Percentiles rank a stretch among this genome's conserved stretches.
Evolutionary conservation across 495 filamentous ascomycete species (phyloP).

Genomic region (Penicillium ochrochloron): DNA sequence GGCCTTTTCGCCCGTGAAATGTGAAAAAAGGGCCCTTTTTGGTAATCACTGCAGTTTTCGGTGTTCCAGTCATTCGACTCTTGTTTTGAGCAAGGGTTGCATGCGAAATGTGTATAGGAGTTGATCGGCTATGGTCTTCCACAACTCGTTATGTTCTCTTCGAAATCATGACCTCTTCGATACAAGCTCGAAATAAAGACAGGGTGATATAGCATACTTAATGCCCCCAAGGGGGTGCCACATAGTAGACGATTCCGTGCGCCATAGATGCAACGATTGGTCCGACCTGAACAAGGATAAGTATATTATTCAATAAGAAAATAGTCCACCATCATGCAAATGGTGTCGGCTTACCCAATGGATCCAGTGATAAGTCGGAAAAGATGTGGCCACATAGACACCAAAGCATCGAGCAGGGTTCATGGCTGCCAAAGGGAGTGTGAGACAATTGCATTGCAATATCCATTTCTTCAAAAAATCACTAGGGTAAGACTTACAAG

Average conservation of each 20-base stretch:
- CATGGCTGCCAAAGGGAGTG: background rate
- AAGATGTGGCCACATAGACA: background rate
- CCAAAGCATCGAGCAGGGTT: slow-evolving; percentile 1
- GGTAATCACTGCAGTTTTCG: background rate
- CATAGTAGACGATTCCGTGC: background rate
- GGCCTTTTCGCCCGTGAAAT: background rate
- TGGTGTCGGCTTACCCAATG: background rate
- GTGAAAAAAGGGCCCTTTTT: background rate
- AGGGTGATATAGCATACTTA: background rate
- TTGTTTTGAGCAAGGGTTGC: background rate
- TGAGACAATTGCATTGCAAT: background rate
- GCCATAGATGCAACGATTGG: background rate
- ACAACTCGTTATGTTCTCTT: background rate
- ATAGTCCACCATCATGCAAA: background rate
- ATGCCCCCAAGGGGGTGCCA: background rate
- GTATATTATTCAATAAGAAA: background rate
- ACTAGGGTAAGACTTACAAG: background rate
- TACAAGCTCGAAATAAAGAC: background rate
- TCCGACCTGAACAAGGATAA: background rate
- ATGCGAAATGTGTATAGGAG: background rate
- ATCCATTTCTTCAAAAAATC: background rate
- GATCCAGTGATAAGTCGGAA: background rate
- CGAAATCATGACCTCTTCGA: background rate
- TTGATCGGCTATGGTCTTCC: background rate
- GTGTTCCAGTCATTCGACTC: background rate